A percentile compares a stretch with the other conserved stretches of the same genome.
Evolutionary conservation across 2,329 filamentous ascomycete genomes (phyloP).

Genomic region (Sporothrix brunneoviolacea): DNA sequence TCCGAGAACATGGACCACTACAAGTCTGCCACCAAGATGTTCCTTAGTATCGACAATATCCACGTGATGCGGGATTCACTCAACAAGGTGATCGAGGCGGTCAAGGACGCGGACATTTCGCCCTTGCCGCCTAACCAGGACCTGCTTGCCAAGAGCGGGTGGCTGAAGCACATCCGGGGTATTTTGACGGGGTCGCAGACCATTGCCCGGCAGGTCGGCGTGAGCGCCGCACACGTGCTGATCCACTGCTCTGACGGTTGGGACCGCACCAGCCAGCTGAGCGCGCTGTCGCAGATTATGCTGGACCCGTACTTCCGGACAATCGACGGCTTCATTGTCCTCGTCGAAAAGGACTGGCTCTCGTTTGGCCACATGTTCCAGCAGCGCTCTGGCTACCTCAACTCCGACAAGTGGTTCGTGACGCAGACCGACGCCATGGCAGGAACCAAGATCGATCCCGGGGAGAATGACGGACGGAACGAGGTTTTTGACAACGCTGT

Average conservation of each 20-base stretch:
- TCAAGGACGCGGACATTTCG: conserved; percentile 89
- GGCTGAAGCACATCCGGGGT: conserved; percentile 82
- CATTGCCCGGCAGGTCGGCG: conserved; percentile 80
- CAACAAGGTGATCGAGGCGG: conserved; percentile 75
- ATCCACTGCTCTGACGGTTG: conserved; percentile 98
- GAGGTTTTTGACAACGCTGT: conserved; percentile 84
- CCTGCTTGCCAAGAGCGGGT: conserved; percentile 72
- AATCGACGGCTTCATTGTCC: conserved; percentile 84
- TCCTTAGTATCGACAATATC: conserved; percentile 95
- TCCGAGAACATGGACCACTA: conserved; percentile 99
- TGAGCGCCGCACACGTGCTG: conserved; percentile 88
- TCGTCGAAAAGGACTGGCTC: conserved; percentile 96
- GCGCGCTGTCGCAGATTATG: conserved; percentile 84
- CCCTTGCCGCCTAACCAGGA: conserved; percentile 76
- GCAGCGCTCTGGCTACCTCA: conserved; percentile 79
- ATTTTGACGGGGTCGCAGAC: conserved; percentile 78
- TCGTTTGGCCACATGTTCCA: conserved; percentile 98
- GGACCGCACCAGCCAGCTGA: conserved; percentile 94
- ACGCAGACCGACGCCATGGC: conserved; percentile 74
- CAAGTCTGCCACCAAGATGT: conserved; percentile 82
- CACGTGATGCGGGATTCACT: conserved; percentile 95
- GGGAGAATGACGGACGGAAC: conserved; percentile 52
- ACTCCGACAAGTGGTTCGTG: conserved; percentile 89
- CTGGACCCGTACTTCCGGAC: conserved; percentile 94
- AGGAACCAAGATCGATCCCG: conserved; percentile 55